phyloP scores from a whole-genome alignment of 192 early-diverging fungal species.

The Linnemannia zychae region DNA sequence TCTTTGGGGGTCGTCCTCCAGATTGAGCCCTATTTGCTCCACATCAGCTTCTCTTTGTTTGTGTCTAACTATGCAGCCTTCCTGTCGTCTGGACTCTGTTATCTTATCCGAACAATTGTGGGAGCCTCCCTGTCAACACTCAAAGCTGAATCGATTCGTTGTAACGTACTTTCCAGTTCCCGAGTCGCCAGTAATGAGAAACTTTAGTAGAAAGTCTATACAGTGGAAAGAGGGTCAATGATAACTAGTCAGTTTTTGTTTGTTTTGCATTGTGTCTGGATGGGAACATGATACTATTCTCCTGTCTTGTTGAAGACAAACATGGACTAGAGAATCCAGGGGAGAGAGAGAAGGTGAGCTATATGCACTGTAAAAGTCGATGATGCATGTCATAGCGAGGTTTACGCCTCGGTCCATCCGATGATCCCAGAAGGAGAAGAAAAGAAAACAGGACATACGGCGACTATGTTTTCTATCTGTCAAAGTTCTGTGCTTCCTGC shows the following conservation, averaged over 20 bases:
- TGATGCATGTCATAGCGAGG: background rate
- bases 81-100: background rate
- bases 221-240: background rate
- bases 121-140: background rate
- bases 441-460: background rate
- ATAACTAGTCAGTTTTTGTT: background rate
- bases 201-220: slow-evolving; percentile 66
- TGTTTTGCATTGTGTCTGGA: slow-evolving; percentile 1
- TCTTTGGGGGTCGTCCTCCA: background rate
- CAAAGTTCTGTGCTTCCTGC: background rate
- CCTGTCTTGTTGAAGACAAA: background rate
- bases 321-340: background rate
- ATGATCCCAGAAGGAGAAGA: background rate
- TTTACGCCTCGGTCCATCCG: background rate
- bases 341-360: background rate
- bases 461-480: background rate
- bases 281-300: background rate
- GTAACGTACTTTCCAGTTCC: slow-evolving; percentile 70
- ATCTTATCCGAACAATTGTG: background rate
- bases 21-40: background rate
- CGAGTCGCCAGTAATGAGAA: slow-evolving; percentile 72
- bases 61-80: background rate
- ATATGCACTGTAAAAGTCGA: background rate
- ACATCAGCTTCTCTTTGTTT: background rate
- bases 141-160: background rate